These are phyloP conservation scores for Penicillium steckii DNA, from an alignment of 495 filamentous ascomycete genomes.

Conservation along the genomic window DNA sequence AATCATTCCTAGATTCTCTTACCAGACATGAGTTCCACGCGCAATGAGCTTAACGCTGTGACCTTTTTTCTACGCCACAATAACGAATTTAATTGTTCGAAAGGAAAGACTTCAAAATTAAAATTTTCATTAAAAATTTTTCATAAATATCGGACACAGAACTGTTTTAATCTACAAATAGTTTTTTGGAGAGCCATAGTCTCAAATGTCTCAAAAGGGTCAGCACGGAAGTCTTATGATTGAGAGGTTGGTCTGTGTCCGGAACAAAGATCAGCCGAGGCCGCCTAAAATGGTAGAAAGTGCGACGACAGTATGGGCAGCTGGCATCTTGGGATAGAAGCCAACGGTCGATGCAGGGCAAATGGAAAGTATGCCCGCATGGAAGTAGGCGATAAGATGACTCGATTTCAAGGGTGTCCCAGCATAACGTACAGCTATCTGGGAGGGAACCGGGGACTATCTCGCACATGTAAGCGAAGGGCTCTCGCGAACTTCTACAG, in stretches of 20 bases:
- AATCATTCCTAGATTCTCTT: too few species aligned
- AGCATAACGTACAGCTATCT: conserved; percentile 3
- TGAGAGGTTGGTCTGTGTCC: background rate
- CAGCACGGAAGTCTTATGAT: background rate
- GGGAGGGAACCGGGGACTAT: background rate
- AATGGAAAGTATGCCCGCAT: conserved; percentile 8
- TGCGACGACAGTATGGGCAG: conserved; percentile 6
- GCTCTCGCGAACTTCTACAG: background rate
- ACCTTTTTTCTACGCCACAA: background rate
- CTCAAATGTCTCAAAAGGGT: background rate
- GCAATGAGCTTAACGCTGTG: background rate
- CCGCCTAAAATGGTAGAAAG: background rate
- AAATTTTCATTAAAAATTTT: too few species aligned
- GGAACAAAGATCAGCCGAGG: background rate
- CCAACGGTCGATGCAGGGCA: conserved; percentile 12
- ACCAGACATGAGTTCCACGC: background rate
- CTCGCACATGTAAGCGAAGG: background rate
- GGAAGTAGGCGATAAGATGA: conserved; percentile 9
- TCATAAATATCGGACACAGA: background rate
- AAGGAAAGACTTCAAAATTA: background rate
- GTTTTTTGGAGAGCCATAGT: background rate
- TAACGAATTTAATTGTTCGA: background rate
- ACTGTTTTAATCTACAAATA: background rate
- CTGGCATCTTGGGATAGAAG: conserved; percentile 6
- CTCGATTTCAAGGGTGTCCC: background rate